Evolutionary conservation across 257 asterid genomes (phyloP).

Genomic region (Eucommia ulmoides): DNA sequence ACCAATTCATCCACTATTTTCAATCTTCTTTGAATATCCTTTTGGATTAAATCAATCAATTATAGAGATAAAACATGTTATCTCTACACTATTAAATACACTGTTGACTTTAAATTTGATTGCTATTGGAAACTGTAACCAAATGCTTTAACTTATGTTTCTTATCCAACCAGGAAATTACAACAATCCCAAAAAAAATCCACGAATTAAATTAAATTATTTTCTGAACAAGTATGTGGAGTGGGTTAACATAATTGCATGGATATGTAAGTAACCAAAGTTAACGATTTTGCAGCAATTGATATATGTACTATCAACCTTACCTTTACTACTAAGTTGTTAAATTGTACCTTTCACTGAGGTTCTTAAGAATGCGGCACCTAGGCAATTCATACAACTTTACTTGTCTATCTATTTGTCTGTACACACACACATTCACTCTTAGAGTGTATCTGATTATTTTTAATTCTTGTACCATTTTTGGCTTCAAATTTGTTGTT

Average conservation of each 20-base stretch:
- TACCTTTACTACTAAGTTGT: conserved; percentile 33
- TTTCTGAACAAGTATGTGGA: conserved; percentile 35
- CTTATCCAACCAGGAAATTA: conserved; percentile 26
- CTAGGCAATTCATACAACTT: no score
- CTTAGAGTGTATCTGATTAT: background rate
- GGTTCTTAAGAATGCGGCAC: no score
- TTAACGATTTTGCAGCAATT: conserved; percentile 25
- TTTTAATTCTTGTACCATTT: background rate
- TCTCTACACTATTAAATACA: no score
- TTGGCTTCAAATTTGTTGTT: no score
- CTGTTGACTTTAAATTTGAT: background rate
- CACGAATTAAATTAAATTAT: conserved; percentile 24
- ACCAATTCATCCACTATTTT: conserved; percentile 10
- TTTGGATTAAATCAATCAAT: no score
- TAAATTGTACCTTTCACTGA: no score
- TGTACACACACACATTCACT: background rate
- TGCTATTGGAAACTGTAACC: background rate
- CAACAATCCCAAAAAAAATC: conserved; percentile 31
- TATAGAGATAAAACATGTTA: no score
- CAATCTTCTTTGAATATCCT: background rate
- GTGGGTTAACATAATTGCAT: conserved; percentile 16
- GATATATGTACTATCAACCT: conserved; percentile 66
- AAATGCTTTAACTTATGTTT: background rate
- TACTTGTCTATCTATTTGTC: no score
- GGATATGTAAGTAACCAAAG: conserved; percentile 50